Percentiles rank a stretch among this genome's conserved stretches.
Conservation (phyloP, 2,329 filamentous ascomycete genomes). For the Aspergillus felis region DNA sequence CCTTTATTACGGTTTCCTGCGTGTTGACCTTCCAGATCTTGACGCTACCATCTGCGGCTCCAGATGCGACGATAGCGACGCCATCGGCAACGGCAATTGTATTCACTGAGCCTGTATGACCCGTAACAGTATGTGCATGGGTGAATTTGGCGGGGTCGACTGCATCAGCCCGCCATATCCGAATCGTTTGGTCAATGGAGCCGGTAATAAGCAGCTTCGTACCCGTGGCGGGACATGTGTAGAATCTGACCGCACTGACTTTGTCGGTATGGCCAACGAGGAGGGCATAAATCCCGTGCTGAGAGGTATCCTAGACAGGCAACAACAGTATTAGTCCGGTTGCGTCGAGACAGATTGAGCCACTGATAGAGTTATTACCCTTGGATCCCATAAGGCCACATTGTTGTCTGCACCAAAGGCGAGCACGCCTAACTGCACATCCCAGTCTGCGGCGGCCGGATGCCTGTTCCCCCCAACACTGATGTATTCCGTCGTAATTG, state of each 20-base stretch:
- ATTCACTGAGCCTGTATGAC: constrained; percentile 74
- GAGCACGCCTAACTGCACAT: constrained; percentile 61
- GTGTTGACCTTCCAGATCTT: constrained; percentile 63
- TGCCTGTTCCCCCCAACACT: constrained; percentile 87
- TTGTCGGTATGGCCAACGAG: constrained; percentile 72
- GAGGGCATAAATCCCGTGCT: constrained; percentile 61
- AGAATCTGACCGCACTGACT: constrained; percentile 81
- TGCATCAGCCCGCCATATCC: constrained; percentile 52
- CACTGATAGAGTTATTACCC: constrained; percentile 49
- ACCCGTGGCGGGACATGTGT: constrained; percentile 50
- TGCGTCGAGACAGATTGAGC: not conserved
- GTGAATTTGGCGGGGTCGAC: constrained; percentile 32
- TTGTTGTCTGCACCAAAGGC: constrained; percentile 88
- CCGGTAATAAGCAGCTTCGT: constrained; percentile 68
- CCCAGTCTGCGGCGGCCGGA: constrained; percentile 87
- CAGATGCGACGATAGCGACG: constrained; percentile 52
- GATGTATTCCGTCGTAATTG: constrained; percentile 50
- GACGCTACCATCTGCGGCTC: constrained; percentile 60
- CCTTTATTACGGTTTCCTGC: constrained; percentile 26
- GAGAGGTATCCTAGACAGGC: constrained; percentile 37
- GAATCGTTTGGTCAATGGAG: constrained; percentile 73
- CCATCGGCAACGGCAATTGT: constrained; percentile 48
- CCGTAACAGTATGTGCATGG: constrained; percentile 50
- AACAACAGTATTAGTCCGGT: constrained; percentile 5
- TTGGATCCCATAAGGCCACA: constrained; percentile 81